phyloP scores from a whole-genome alignment of 306 rosid genomes.

The Trifolium subterraneum region DNA sequence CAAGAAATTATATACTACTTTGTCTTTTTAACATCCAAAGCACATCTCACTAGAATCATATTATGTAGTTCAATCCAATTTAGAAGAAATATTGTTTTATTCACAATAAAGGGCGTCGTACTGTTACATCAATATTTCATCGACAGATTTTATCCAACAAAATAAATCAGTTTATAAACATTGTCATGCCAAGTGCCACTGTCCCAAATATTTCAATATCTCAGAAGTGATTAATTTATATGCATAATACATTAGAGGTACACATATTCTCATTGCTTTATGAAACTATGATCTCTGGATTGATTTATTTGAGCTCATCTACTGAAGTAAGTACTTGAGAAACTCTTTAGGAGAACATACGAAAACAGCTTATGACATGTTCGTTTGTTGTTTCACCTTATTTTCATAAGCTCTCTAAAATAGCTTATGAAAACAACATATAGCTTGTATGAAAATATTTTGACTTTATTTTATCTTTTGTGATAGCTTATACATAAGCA shows the following conservation, averaged over 20 bases:
- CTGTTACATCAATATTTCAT: not conserved
- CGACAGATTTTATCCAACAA: not conserved
- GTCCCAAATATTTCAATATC: not conserved
- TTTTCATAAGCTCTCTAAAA: not conserved
- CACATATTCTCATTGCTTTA: not conserved
- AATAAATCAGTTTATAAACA: not conserved
- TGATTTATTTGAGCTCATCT: not conserved
- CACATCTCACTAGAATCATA: conserved; percentile 6
- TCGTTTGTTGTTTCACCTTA: not conserved
- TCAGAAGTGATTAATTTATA: conserved; percentile 11
- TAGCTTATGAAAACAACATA: not conserved
- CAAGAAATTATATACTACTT: not conserved
- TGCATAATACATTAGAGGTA: conserved; percentile 28
- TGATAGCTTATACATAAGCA: not conserved
- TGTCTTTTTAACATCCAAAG: conserved; percentile 8
- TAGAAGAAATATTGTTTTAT: not conserved
- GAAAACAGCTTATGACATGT: not conserved
- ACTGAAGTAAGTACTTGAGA: not conserved
- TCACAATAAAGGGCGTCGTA: not conserved
- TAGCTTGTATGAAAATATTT: not conserved
- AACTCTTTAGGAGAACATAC: not conserved
- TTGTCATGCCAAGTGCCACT: not conserved
- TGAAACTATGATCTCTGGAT: not conserved
- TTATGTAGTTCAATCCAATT: not conserved
- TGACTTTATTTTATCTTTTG: not conserved